phyloP scores from a whole-genome alignment of 257 asterid species.

The Vinca minor region DNA sequence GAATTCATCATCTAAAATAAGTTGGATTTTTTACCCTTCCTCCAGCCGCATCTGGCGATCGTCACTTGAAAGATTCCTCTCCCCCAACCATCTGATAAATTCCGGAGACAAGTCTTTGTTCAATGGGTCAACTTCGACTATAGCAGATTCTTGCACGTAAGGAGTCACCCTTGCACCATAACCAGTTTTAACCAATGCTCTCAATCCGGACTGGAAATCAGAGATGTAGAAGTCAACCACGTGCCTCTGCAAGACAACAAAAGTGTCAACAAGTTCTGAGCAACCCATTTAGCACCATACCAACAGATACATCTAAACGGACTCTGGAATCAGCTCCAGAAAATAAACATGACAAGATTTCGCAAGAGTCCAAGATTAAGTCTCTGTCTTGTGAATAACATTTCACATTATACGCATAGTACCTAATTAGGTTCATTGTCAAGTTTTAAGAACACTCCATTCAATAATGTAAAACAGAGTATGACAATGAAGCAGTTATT shows the following conservation, averaged over 20 bases:
- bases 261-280: constrained; percentile 3
- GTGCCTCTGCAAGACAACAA: constrained; percentile 49
- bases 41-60: constrained; percentile 62
- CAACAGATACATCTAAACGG: not conserved
- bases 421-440: too few relatives aligned
- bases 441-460: not conserved
- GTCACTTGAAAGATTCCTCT: constrained; percentile 62
- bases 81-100: constrained; percentile 69
- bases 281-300: not conserved
- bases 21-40: constrained; percentile 55
- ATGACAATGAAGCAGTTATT: not conserved
- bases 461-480: not conserved
- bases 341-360: not conserved
- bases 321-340: not conserved
- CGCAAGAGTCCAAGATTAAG: not conserved
- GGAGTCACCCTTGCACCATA: constrained; percentile 70
- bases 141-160: constrained; percentile 62
- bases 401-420: not conserved
- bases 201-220: constrained; percentile 80
- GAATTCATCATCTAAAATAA: not conserved
- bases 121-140: constrained; percentile 51
- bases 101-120: constrained; percentile 49
- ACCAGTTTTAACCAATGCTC: constrained; percentile 87
- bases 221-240: constrained; percentile 88
- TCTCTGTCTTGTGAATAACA: not conserved